Evolutionary conservation across 1,284 basidiomycete species (phyloP).

Genomic region (Termitomyces sp.): DNA sequence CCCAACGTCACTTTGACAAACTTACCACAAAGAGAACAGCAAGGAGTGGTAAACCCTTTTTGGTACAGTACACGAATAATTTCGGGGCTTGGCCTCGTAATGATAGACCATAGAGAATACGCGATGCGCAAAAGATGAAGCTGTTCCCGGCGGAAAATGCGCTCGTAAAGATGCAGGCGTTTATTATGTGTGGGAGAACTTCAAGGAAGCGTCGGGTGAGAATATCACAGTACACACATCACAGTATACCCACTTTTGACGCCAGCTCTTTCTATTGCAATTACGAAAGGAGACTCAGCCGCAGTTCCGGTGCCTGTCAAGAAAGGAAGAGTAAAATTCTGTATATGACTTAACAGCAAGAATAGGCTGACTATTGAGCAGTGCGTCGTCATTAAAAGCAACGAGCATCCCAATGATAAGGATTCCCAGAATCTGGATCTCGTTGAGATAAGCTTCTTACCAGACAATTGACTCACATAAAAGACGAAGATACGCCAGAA

Average conservation of each 20-base stretch:
- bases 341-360: not conserved
- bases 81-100: constrained; percentile 71
- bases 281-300: constrained; percentile 74
- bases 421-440: constrained; percentile 57
- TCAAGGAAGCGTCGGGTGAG: not conserved
- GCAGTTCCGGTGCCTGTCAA: constrained; percentile 46
- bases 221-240: not conserved
- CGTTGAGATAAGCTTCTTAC: not conserved
- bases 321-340: not conserved
- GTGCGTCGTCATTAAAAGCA: constrained; percentile 57
- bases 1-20: not conserved
- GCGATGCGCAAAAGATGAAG: constrained; percentile 75
- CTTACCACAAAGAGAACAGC: constrained; percentile 51
- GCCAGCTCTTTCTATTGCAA: constrained; percentile 74
- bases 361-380: constrained; percentile 39
- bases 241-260: constrained; percentile 43
- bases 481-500: constrained; percentile 78
- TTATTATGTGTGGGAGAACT: constrained; percentile 68
- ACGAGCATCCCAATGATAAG: constrained; percentile 79
- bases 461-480: constrained; percentile 41
- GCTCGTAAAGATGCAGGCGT: constrained; percentile 60
- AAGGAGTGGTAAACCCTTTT: constrained; percentile 64
- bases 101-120: constrained; percentile 80
- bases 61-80: constrained; percentile 63
- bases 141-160: constrained; percentile 86